Evolutionary conservation across 1,284 basidiomycete species (phyloP).

Genomic region (Cutaneotrichosporon cutaneum): DNA sequence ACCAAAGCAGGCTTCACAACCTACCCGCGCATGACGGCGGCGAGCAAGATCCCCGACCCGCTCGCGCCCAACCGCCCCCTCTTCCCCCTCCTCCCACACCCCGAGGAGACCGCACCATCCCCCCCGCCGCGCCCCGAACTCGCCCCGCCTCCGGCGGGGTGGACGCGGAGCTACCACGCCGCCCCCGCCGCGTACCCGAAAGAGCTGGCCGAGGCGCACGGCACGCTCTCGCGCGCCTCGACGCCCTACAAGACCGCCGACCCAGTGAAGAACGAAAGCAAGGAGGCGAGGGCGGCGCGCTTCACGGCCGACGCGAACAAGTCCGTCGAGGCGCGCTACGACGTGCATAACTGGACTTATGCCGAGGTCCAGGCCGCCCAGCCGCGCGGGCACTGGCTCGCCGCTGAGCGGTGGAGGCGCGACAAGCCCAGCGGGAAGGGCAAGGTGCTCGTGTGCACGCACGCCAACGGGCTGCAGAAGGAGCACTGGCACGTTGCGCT

Average conservation of each 20-base stretch:
- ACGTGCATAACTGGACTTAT: constrained; percentile 12
- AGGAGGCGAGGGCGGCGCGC: constrained; percentile 35
- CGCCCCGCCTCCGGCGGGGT: constrained; percentile 47
- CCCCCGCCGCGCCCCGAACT: constrained; percentile 23
- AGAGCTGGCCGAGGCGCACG: constrained; percentile 37
- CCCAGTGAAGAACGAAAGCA: constrained; percentile 17
- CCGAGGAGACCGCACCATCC: constrained; percentile 10
- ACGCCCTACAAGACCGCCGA: constrained; percentile 22
- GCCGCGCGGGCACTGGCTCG: constrained; percentile 32
- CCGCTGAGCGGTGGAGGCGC: constrained; percentile 20
- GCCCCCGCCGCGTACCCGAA: constrained; percentile 69
- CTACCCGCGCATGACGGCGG: constrained; percentile 8
- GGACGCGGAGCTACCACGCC: constrained; percentile 63
- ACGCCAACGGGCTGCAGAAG: constrained; percentile 26
- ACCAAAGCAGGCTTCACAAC: not conserved
- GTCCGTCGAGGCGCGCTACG: constrained; percentile 10
- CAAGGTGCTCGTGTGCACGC: constrained; percentile 20
- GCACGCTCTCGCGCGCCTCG: constrained; percentile 24
- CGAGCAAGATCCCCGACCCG: not conserved
- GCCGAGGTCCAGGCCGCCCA: constrained; percentile 26
- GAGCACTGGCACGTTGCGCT: constrained; percentile 69
- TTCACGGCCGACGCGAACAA: constrained; percentile 11
- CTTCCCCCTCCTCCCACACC: constrained; percentile 17
- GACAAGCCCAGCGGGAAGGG: constrained; percentile 10
- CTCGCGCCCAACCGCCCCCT: constrained; percentile 16